Conservation (phyloP, 768 basidiomycete species). For the Psilocybe tampanensis region DNA sequence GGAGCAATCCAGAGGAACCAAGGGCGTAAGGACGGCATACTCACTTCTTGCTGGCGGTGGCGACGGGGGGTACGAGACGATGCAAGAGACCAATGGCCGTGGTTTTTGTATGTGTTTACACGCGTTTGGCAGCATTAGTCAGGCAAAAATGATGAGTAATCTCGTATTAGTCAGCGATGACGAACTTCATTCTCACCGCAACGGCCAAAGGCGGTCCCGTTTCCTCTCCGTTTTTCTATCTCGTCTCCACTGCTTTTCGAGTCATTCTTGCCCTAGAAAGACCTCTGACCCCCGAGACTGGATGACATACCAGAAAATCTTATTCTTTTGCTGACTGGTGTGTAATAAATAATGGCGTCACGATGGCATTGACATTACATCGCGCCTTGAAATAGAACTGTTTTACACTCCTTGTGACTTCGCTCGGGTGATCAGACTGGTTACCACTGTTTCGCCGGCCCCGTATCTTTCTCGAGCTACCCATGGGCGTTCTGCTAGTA, state of each 20-base stretch:
- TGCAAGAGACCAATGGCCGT: background rate
- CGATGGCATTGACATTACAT: no score
- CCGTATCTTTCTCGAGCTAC: no score
- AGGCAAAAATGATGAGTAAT: background rate
- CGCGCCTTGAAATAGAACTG: no score
- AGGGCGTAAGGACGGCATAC: constrained; percentile 12
- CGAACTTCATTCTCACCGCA: background rate
- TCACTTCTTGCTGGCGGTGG: constrained; percentile 20
- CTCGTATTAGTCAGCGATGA: background rate
- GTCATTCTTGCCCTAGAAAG: background rate
- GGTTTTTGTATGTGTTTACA: background rate
- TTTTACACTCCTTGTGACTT: no score
- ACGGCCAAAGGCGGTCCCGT: background rate
- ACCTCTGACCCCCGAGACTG: background rate
- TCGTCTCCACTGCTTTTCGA: no score
- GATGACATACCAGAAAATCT: background rate
- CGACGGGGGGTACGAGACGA: background rate
- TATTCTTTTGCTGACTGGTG: background rate
- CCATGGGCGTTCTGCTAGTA: no score
- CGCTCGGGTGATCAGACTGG: no score
- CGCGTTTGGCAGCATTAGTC: background rate
- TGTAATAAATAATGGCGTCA: background rate
- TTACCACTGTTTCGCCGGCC: no score
- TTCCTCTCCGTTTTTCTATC: background rate
- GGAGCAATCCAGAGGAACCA: background rate